phyloP scores from a whole-genome alignment of 2,329 filamentous ascomycete species.

The Ophiostoma sp. region DNA sequence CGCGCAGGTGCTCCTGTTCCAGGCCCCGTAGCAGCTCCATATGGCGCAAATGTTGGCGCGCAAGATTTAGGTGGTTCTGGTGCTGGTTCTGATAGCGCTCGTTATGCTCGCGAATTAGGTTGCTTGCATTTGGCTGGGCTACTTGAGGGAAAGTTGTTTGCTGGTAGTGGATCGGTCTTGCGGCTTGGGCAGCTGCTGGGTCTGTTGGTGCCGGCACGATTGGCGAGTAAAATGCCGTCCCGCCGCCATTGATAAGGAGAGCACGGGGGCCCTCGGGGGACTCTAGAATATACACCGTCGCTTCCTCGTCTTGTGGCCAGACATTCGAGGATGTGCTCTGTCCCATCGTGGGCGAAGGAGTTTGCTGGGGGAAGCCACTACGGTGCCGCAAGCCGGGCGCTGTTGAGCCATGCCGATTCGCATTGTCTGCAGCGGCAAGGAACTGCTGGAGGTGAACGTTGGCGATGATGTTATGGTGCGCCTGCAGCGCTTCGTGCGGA shows the following conservation, averaged over 20 bases:
- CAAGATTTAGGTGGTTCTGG: slow-evolving; percentile 15
- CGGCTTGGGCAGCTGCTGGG: too few relatives aligned
- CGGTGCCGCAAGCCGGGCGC: neutral
- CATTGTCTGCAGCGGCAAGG: neutral
- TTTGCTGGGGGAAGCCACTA: neutral
- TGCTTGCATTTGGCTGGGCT: slow-evolving; percentile 11
- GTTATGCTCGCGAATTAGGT: slow-evolving; percentile 19
- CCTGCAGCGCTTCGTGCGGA: neutral
- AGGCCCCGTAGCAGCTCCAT: slow-evolving; percentile 17
- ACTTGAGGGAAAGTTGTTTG: slow-evolving; percentile 27
- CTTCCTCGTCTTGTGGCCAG: slow-evolving; percentile 9
- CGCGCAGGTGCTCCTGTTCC: slow-evolving; percentile 28
- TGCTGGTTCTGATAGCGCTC: slow-evolving; percentile 17
- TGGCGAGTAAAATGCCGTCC: slow-evolving; percentile 47
- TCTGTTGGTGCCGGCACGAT: neutral
- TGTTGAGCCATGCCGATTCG: neutral
- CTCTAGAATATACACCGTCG: slow-evolving; percentile 52
- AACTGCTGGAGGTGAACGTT: neutral
- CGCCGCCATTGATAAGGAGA: slow-evolving; percentile 49
- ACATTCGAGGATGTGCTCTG: neutral
- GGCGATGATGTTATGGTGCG: neutral
- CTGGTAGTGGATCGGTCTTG: neutral
- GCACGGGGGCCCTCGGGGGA: slow-evolving; percentile 57
- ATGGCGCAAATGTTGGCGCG: slow-evolving; percentile 17
- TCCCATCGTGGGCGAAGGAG: neutral